Evolutionary conservation across 2,329 filamentous ascomycete genomes (phyloP).

Genomic region (Colletotrichum brevisporum): DNA sequence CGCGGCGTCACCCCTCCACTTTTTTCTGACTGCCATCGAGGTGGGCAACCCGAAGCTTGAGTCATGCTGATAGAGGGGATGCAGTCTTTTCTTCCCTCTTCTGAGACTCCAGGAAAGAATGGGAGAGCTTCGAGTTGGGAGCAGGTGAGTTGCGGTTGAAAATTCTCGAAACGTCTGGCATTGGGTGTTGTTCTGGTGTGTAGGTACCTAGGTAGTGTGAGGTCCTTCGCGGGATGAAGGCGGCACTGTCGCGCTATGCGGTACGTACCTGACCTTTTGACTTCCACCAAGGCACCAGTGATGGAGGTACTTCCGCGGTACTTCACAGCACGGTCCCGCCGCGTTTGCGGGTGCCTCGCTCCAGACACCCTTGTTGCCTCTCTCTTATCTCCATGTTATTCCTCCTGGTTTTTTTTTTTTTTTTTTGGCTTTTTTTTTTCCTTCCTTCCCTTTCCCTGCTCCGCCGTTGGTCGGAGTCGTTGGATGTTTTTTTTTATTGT

Average conservation of each 20-base stretch:
- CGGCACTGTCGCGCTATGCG: too few relatives aligned
- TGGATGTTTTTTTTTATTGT: neutral
- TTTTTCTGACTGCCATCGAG: constrained; percentile 17
- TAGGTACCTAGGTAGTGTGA: neutral
- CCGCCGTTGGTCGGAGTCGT: constrained; percentile 12
- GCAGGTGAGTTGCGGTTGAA: constrained; percentile 5
- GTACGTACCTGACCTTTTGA: too few relatives aligned
- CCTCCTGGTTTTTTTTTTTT: neutral
- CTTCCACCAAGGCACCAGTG: neutral
- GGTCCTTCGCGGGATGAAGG: neutral
- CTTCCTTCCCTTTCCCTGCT: constrained; percentile 7
- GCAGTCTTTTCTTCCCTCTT: neutral
- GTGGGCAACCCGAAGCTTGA: constrained; percentile 9
- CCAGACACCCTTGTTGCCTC: neutral
- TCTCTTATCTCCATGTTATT: too few relatives aligned
- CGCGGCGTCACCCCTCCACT: constrained; percentile 35
- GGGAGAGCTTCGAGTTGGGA: neutral
- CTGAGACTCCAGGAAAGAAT: too few relatives aligned
- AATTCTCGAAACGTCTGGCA: constrained; percentile 29
- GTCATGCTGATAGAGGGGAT: constrained; percentile 16
- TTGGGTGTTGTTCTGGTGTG: constrained; percentile 3
- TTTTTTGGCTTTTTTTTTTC: neutral
- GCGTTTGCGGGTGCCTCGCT: too few relatives aligned
- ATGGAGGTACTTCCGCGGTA: constrained; percentile 29
- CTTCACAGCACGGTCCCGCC: constrained; percentile 24